phyloP scores from a whole-genome alignment of 2,329 filamentous ascomycete genomes.

The Sphaerostilbella broomeana region DNA sequence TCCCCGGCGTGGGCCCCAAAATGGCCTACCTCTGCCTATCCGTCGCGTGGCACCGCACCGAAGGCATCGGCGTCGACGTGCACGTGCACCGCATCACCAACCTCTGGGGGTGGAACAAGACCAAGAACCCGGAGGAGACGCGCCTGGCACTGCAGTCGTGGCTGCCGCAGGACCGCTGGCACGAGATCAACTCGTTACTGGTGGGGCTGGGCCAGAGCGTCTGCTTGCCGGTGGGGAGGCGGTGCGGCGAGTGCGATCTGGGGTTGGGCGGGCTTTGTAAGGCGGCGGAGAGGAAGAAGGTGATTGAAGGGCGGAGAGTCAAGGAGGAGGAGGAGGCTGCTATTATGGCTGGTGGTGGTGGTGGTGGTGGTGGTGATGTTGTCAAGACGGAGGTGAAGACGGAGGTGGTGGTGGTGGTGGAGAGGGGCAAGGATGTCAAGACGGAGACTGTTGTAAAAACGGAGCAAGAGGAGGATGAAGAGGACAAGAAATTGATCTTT shows the following conservation, averaged over 20 bases:
- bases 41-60: constrained; percentile 56
- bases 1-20: constrained; percentile 88
- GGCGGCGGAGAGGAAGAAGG: constrained; percentile 60
- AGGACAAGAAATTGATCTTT: background rate
- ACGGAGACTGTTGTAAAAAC: constrained; percentile 20
- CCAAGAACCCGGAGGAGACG: constrained; percentile 75
- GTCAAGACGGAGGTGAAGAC: constrained; percentile 21
- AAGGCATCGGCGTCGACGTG: constrained; percentile 88
- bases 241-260: constrained; percentile 81
- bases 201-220: constrained; percentile 85
- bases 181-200: constrained; percentile 84
- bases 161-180: constrained; percentile 80
- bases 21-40: constrained; percentile 89
- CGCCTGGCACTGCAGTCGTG: constrained; percentile 68
- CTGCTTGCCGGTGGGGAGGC: constrained; percentile 70
- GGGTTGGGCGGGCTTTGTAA: constrained; percentile 70
- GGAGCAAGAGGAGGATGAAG: constrained; percentile 7
- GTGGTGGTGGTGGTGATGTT: constrained; percentile 18
- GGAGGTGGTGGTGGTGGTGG: constrained; percentile 16
- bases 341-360: too few relatives aligned
- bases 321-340: too few relatives aligned
- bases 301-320: constrained; percentile 47
- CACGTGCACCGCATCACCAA: constrained; percentile 95
- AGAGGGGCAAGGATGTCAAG: constrained; percentile 17
- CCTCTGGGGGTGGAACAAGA: constrained; percentile 86